A percentile compares a stretch with the other conserved stretches of the same genome.
phyloP scores from a whole-genome alignment of 495 filamentous ascomycete species.

The Aspergillus cristatus region DNA sequence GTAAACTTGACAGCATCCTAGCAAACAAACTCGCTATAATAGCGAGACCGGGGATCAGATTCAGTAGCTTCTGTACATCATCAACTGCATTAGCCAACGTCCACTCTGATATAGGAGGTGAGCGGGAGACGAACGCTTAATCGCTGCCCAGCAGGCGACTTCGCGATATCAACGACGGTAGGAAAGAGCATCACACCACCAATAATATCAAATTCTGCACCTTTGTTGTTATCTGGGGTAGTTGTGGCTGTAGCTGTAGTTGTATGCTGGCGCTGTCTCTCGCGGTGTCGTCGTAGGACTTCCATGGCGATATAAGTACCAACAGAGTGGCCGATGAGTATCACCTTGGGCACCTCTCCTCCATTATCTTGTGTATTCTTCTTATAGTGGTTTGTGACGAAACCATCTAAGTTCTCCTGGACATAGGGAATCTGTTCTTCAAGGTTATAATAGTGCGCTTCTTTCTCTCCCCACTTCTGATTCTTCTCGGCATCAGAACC shows the following conservation, averaged over 20 bases:
- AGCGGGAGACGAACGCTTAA: constrained; percentile 34
- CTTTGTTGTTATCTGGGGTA: background rate
- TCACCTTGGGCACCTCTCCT: constrained; percentile 35
- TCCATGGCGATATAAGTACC: constrained; percentile 73
- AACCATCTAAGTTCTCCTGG: constrained; percentile 21
- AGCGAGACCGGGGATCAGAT: constrained; percentile 45
- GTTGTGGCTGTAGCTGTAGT: too few relatives aligned
- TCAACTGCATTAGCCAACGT: background rate
- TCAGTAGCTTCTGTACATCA: constrained; percentile 29
- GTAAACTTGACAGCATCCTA: constrained; percentile 32
- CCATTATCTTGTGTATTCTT: constrained; percentile 4
- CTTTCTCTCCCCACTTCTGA: background rate
- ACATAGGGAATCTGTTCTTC: constrained; percentile 53
- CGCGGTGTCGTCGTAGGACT: constrained; percentile 46
- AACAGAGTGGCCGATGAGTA: constrained; percentile 79
- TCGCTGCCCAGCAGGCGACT: constrained; percentile 52
- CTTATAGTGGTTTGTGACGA: too few relatives aligned
- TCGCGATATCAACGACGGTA: constrained; percentile 65
- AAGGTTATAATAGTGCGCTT: constrained; percentile 26
- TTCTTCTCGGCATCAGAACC: constrained; percentile 10
- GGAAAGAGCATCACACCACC: constrained; percentile 67
- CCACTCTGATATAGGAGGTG: background rate
- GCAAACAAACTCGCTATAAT: constrained; percentile 43
- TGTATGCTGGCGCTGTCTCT: constrained; percentile 10
- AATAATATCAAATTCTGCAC: constrained; percentile 35